Percentiles rank a stretch among this genome's conserved stretches.
Conservation (phyloP, 768 basidiomycete species). For the Postia placenta region DNA sequence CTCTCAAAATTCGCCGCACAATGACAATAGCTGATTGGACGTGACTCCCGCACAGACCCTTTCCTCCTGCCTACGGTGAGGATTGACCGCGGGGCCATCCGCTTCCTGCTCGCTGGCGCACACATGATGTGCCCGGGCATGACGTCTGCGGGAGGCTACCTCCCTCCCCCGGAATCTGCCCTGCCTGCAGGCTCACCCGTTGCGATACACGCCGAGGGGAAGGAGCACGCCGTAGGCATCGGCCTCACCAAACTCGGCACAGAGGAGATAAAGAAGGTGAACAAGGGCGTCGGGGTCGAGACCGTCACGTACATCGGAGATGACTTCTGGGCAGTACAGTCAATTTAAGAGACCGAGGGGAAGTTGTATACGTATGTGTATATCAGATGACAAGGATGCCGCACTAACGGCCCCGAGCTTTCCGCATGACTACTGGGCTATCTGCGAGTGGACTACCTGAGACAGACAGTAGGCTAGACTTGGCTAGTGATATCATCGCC, state of each 20-base stretch:
- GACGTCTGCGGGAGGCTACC: conserved; percentile 84
- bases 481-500: too few species aligned
- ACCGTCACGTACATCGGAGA: conserved; percentile 83
- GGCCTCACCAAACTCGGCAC: conserved; percentile 78
- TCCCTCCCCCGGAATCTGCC: conserved; percentile 67
- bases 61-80: conserved; percentile 82
- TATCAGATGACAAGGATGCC: conserved; percentile 1
- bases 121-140: conserved; percentile 98
- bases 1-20: background rate
- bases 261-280: conserved; percentile 85
- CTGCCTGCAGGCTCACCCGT: conserved; percentile 72
- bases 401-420: background rate
- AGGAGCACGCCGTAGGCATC: conserved; percentile 84
- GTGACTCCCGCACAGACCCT: conserved; percentile 63
- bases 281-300: conserved; percentile 77
- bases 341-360: conserved; percentile 36
- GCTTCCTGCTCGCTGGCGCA: conserved; percentile 89
- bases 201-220: conserved; percentile 94
- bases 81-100: conserved; percentile 95
- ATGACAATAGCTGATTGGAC: background rate
- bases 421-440: too few species aligned
- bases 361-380: background rate
- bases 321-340: conserved; percentile 73
- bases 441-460: too few species aligned
- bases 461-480: too few species aligned